Conservation (phyloP, 2,329 filamentous ascomycete species). For the Neoscytalidium dimidiatum region DNA sequence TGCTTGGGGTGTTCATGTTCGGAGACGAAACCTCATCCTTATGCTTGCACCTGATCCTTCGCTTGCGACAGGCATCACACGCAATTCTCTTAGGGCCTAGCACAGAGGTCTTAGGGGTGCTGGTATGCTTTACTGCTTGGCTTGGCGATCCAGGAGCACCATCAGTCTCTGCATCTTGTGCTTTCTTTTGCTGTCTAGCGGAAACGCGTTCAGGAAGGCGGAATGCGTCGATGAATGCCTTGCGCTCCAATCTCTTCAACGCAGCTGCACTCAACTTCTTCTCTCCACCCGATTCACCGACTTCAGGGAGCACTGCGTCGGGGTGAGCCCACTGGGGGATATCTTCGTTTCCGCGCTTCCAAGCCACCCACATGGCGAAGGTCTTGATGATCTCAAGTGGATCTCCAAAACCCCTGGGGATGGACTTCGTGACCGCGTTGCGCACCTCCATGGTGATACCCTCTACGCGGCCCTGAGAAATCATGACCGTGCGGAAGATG, state of each 20-base stretch:
- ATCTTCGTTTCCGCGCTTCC: constrained; percentile 66
- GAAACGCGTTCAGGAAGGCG: constrained; percentile 45
- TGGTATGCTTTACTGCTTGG: constrained; percentile 42
- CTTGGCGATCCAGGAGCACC: not conserved
- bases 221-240: constrained; percentile 48
- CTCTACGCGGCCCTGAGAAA: constrained; percentile 62
- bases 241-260: constrained; percentile 58
- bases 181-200: constrained; percentile 35
- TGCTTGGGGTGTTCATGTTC: not conserved
- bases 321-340: constrained; percentile 64
- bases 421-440: constrained; percentile 62
- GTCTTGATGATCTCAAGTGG: constrained; percentile 60
- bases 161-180: constrained; percentile 21
- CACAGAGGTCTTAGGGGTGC: constrained; percentile 58
- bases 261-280: constrained; percentile 60
- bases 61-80: constrained; percentile 63
- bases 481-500: constrained; percentile 64
- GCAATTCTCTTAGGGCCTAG: constrained; percentile 62
- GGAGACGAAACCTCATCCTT: constrained; percentile 53
- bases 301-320: constrained; percentile 54
- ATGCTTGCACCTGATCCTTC: constrained; percentile 64
- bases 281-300: constrained; percentile 34
- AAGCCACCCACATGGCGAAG: constrained; percentile 67
- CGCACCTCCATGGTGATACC: constrained; percentile 60
- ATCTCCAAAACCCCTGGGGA: constrained; percentile 64